A percentile compares a stretch with the other conserved stretches of the same genome.
These are phyloP conservation scores for Elsinoe necatrix DNA, from an alignment of 2,329 filamentous ascomycete genomes.

Conservation along the genomic window DNA sequence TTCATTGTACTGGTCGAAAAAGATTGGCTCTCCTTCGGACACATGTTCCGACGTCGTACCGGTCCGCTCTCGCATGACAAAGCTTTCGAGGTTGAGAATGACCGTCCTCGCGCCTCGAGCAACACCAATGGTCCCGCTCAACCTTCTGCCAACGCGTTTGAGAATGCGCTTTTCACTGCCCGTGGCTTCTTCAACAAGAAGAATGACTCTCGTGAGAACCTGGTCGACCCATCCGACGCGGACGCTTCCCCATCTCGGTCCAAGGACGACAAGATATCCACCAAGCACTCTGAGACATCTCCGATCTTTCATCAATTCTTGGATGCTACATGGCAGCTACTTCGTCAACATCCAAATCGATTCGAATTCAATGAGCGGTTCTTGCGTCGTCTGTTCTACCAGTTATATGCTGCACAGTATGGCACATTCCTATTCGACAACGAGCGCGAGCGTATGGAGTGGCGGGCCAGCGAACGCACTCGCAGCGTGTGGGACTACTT, in stretches of 20 bases:
- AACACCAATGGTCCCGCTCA: conserved; percentile 41
- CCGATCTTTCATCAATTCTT: conserved; percentile 98
- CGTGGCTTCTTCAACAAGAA: conserved; percentile 84
- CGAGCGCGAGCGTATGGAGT: conserved; percentile 59
- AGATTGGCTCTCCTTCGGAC: conserved; percentile 94
- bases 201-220: conserved; percentile 55
- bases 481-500: conserved; percentile 95
- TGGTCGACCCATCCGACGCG: conserved; percentile 24
- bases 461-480: conserved; percentile 28
- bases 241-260: conserved; percentile 31
- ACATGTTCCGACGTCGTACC: conserved; percentile 92
- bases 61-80: conserved; percentile 84
- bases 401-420: conserved; percentile 92
- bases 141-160: conserved; percentile 58
- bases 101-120: conserved; percentile 45
- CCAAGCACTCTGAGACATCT: conserved; percentile 80
- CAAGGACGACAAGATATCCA: conserved; percentile 56
- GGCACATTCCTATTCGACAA: conserved; percentile 94
- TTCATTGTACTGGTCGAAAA: conserved; percentile 95
- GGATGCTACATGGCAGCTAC: conserved; percentile 83
- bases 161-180: conserved; percentile 69
- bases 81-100: conserved; percentile 85
- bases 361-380: conserved; percentile 98
- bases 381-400: conserved; percentile 77
- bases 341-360: conserved; percentile 73